Evolutionary conservation across 768 basidiomycete genomes (phyloP).

Genomic region (Fomitopsis pulvina): DNA sequence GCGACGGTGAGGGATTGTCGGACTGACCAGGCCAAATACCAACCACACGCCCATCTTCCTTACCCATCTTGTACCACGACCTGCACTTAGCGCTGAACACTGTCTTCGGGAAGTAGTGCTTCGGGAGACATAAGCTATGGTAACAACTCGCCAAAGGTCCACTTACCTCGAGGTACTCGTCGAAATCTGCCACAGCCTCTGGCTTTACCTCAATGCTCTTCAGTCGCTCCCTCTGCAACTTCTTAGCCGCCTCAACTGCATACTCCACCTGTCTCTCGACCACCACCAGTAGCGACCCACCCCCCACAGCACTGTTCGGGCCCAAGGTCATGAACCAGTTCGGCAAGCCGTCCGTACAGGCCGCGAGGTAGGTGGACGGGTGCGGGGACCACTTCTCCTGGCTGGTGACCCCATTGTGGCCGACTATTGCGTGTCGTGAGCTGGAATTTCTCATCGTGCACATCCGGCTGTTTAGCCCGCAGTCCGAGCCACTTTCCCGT

Average conservation of each 20-base stretch:
- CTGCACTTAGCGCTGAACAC: constrained; percentile 52
- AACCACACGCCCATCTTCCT: constrained; percentile 49
- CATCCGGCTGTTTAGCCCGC: no score
- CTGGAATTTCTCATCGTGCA: no score
- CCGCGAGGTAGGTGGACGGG: constrained; percentile 50
- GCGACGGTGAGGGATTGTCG: constrained; percentile 1
- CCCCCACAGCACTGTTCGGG: constrained; percentile 49
- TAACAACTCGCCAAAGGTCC: background rate
- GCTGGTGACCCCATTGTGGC: constrained; percentile 44
- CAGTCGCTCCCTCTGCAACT: constrained; percentile 56
- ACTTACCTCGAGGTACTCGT: constrained; percentile 49
- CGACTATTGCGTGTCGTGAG: no score
- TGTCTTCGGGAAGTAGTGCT: constrained; percentile 48
- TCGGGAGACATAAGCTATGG: background rate
- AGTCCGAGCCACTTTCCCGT: no score
- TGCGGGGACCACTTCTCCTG: constrained; percentile 48
- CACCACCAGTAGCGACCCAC: constrained; percentile 48
- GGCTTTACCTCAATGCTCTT: constrained; percentile 55
- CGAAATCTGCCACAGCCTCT: constrained; percentile 57
- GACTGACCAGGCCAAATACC: constrained; percentile 53
- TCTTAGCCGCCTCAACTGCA: constrained; percentile 44
- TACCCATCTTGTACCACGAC: constrained; percentile 61
- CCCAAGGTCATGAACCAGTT: constrained; percentile 57
- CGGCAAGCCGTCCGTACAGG: constrained; percentile 61
- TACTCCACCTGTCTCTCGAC: constrained; percentile 55